phyloP scores from a whole-genome alignment of 805 yeast species.

The Ogataea trehalophila region DNA sequence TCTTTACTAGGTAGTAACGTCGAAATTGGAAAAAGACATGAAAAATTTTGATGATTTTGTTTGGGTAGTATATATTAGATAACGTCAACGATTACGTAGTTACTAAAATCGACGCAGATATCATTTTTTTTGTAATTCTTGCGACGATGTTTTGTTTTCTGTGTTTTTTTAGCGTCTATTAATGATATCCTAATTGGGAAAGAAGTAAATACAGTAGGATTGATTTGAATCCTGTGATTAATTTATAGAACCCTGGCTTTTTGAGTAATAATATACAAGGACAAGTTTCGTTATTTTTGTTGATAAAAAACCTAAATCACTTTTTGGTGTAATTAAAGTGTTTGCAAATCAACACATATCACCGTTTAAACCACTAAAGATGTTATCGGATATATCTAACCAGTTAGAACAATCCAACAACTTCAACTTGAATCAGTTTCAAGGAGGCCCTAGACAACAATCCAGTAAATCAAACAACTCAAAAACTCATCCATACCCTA shows the following conservation, averaged over 20 bases:
- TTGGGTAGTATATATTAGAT: too few relatives aligned
- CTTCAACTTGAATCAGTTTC: slow-evolving; percentile 11
- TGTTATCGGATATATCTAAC: slow-evolving; percentile 7
- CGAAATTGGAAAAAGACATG: too few relatives aligned
- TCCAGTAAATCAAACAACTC: neutral
- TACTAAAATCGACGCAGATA: neutral
- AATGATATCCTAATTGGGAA: slow-evolving; percentile 1
- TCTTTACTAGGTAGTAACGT: too few relatives aligned
- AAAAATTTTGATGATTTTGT: too few relatives aligned
- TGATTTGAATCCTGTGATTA: neutral
- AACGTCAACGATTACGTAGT: too few relatives aligned
- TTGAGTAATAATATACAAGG: neutral
- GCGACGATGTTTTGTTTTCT: neutral
- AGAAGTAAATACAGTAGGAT: slow-evolving; percentile 1
- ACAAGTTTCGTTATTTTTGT: neutral
- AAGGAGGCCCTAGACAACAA: neutral
- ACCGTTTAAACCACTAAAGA: neutral
- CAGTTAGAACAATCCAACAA: slow-evolving; percentile 14
- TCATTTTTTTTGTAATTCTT: neutral
- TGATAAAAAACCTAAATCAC: too few relatives aligned
- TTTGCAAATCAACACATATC: too few relatives aligned
- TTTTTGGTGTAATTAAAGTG: too few relatives aligned
- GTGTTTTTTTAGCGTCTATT: neutral
- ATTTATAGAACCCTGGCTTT: neutral
- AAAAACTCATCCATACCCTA: neutral